Evolutionary conservation across 2,329 filamentous ascomycete species (phyloP), one percentile per base, ranked within the genome.

Genomic region (Alternaria novae-zelandiae): DNA sequence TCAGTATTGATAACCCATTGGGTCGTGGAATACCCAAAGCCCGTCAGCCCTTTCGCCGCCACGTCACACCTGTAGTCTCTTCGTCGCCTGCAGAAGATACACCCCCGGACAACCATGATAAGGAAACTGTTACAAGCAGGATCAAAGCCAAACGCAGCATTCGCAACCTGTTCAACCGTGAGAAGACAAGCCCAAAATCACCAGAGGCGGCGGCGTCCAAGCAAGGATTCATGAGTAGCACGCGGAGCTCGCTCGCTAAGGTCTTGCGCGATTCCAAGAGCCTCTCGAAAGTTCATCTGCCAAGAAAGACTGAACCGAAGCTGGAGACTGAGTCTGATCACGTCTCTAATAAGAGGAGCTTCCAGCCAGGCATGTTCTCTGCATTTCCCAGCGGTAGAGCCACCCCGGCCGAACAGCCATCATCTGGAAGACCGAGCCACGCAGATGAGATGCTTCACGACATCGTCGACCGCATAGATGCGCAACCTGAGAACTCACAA

Each of bases 81-180:
- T 49, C 54, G 1, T 55, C 57, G 2, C n/a, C 54, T 28, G 43
- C 32, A 11, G 25, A 26, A 13, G 28, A 46, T 26, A 20, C 5
- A 3, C 11, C 41, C 10, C 20, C 43, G 10, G 17, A 47, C 23
- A 46, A 28, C 7, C 17, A 53, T 20, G 23, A 20, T 6, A 44
- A 41, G 6, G 25, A 43, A 7, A 20, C 43, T 6, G 10, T 30
- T 15, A 26, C 32, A 6, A 57, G 54, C 23, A 70, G 66, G 36
- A 45, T 72, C 45, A 73, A 71, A 28, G 36, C 64, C 6, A 73
- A 74, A 59, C 68, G 64, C 23, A 77, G 73, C 57, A 55, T 78
- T 25, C 70, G 68, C 4, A 58, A 68, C n/a, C 49, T 78, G 5
- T 76, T 78, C 57, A 71, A 54, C 43, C 67, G 64, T 13, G 60